Base-by-base conservation (phyloP, 441 rosid genomes). In the Jatropha multifida region DNA sequence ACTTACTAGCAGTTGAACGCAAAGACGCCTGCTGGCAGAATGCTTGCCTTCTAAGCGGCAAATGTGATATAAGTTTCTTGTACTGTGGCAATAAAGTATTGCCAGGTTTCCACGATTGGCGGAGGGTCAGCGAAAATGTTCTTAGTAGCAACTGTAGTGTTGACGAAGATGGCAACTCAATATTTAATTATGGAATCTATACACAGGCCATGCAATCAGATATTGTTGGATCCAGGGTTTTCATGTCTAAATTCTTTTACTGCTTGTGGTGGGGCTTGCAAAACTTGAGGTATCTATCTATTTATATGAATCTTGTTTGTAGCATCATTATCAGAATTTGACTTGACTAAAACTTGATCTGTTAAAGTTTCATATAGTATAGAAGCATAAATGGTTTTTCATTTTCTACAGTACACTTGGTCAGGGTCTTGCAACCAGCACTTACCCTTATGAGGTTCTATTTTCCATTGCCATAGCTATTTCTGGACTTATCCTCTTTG, bases 261-360 rank as follows among this genome's bases (percentile, higher is more conserved):
- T 94, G 97, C 78, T 86, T 92, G 3, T 92, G 98, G 98, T 94
- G 97, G 97, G 98, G 97, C 32, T 85, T 94, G 70, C 97, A 94
- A 74, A 94, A 94, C 81, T 79, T 94, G 87, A 94, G 98, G 98
- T 94, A 77, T 51, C 42, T 26, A 4, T 20, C 3, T 2, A 26
- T 58, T 2, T 8, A 20, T 20, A 7, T 11, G 17, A 12, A 51
- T 14, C 32, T 32, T 32, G 1, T 32, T 32, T 32, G 32, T 32
- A 32, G 32, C 2, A 32, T 32, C 32, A 32, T 32, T 2, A 32
- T 32, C 32, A 23, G 23, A 70, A 6, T 41, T 42, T n/a, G 15
- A 32, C 32, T 32, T 32, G 32, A 44, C 18, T 17, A 49, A 38
- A 51, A 41, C 40, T 42, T 55, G 26, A 42, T 55, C 54, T 55